phyloP scores from a whole-genome alignment of 495 filamentous ascomycete species.

The Hypoxylon fuscum region DNA sequence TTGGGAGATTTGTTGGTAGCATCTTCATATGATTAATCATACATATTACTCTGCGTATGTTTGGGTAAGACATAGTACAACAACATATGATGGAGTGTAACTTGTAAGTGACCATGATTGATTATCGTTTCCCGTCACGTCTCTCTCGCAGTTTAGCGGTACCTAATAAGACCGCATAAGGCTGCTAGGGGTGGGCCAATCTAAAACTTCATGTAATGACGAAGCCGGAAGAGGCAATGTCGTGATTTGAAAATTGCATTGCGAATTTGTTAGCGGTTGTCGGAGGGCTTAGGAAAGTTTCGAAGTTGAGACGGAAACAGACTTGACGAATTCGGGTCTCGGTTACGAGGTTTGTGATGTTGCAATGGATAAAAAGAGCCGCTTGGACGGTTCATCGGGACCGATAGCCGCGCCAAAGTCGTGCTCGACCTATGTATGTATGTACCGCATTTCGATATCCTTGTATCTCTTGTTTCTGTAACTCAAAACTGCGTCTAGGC shows the following conservation, averaged over 20 bases:
- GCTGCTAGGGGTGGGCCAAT: neutral
- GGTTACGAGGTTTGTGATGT: conserved; percentile 32
- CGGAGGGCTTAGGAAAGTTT: conserved; percentile 13
- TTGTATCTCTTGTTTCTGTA: neutral
- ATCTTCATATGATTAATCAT: too few species aligned
- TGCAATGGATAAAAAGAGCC: conserved; percentile 37
- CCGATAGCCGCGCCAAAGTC: conserved; percentile 29
- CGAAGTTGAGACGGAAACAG: conserved; percentile 5
- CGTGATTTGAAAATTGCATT: conserved; percentile 21
- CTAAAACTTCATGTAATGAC: neutral
- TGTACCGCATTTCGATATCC: conserved; percentile 16
- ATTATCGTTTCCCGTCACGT: too few species aligned
- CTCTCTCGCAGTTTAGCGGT: neutral
- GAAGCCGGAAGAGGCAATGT: conserved; percentile 14
- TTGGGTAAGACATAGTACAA: too few species aligned
- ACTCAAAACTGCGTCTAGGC: conserved; percentile 3
- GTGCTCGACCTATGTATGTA: neutral
- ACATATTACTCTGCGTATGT: too few species aligned
- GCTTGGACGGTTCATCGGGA: conserved; percentile 37
- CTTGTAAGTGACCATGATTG: too few species aligned
- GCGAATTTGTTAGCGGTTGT: conserved; percentile 32
- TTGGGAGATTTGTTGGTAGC: too few species aligned
- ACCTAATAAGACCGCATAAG: neutral
- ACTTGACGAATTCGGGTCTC: conserved; percentile 31
- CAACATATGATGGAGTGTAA: too few species aligned